Evolutionary conservation across 805 yeast genomes (phyloP).

Genomic region (Yamadazyma scolyti): DNA sequence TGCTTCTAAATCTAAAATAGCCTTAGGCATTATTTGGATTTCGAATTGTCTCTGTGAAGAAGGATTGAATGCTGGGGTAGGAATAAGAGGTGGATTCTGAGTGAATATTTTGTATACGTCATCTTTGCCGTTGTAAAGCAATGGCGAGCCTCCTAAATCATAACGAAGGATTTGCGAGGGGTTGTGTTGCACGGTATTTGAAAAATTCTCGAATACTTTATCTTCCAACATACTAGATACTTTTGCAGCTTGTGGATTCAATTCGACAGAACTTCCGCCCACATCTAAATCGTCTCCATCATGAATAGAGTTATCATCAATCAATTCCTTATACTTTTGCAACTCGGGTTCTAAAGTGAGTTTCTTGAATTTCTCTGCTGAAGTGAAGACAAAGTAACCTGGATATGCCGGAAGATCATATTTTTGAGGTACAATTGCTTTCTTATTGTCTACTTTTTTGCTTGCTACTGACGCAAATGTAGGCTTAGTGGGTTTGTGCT

Average conservation of each 20-base stretch:
- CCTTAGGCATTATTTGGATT: constrained; percentile 91
- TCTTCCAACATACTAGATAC: constrained; percentile 55
- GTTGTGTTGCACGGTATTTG: constrained; percentile 71
- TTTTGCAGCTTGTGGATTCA: constrained; percentile 21
- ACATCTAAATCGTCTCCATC: too few species aligned
- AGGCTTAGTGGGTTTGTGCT: constrained; percentile 13
- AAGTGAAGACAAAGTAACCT: constrained; percentile 69
- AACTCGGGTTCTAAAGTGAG: constrained; percentile 51
- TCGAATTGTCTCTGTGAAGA: constrained; percentile 65
- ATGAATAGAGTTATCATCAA: constrained; percentile 45
- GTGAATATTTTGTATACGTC: constrained; percentile 36
- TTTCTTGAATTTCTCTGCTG: constrained; percentile 61
- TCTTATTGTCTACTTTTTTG: constrained; percentile 7
- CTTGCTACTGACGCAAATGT: constrained; percentile 22
- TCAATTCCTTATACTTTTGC: constrained; percentile 43
- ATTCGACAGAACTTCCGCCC: too few species aligned
- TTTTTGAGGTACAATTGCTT: constrained; percentile 1
- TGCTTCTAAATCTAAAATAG: constrained; percentile 77
- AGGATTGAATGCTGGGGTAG: constrained; percentile 61
- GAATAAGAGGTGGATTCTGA: constrained; percentile 29
- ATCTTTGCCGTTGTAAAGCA: constrained; percentile 66
- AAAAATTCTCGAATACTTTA: constrained; percentile 73
- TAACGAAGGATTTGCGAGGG: constrained; percentile 86
- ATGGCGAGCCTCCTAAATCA: constrained; percentile 73
- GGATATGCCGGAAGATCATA: constrained; percentile 49